Base-by-base conservation (phyloP, 495 filamentous ascomycete genomes). In the Glonium stellatum region DNA sequence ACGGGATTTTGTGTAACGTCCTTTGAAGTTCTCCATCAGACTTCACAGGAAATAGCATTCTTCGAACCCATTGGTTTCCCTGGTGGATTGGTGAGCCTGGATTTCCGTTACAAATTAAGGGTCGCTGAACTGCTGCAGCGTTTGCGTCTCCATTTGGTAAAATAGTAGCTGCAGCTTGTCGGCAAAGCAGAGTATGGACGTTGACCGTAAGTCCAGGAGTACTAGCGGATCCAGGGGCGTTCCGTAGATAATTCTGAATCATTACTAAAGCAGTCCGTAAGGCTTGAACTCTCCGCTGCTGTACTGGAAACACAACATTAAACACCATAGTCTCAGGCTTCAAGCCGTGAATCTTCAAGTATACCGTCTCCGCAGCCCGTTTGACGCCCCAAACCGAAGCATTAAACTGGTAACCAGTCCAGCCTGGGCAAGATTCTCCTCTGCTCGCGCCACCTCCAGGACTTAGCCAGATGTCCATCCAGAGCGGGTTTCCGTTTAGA, bases 21-120 rank as follows among this genome's bases (percentile, higher is more conserved):
- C 57, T 71, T 54, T 80, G 79, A 19, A 70, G 51, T 5, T 67
- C 60, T 41, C 73, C 71, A 67, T 80, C 73, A 12, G 47, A 57
- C 46, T 71, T 64, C 6, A 69, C 72, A 0, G 79, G 79, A 61
- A 80, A 79, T 18, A 82, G 60, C 76, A 82, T 82, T 22, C 72
- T 73, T 58, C 73, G 70, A 51, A 78, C 57, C 76, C 79, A 81
- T 19, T 42, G n/a, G 23, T 60, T 60, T 2, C 35, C 34, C 3
- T 15, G 39, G 18, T 13, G 12, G 39, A 44, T 18, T 18, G 39
- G 13, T 44, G 18, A 11, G 13, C 39, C 13, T 44, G 39, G 12
- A 4, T 44, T 44, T 44, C 39, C 39, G 27, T 31, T 31, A 31
- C 27, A 13, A 44, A 44, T 4, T 11, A 15, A 13, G 4, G 39